These are phyloP conservation scores for Mortierella sp. DNA, from an alignment of 371 early-diverging fungal species.

Conservation along the genomic window DNA sequence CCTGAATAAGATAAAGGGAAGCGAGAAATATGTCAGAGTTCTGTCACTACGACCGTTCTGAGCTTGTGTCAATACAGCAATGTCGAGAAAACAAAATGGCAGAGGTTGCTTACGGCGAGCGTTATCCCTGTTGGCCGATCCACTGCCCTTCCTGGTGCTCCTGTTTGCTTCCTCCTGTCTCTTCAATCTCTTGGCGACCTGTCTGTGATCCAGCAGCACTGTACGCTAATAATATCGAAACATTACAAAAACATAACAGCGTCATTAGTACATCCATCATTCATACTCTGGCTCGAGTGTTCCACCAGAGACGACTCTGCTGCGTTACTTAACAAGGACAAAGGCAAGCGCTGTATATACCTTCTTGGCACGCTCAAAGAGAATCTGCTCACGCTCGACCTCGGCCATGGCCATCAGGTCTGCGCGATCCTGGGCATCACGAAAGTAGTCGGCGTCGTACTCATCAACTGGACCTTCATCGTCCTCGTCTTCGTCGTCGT, in stretches of 20 bases:
- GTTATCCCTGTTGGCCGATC: conserved; percentile 57
- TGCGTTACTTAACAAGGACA: no score
- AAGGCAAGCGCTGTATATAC: conserved; percentile 28
- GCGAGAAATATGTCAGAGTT: neutral
- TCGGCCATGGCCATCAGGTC: conserved; percentile 77
- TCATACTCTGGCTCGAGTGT: neutral
- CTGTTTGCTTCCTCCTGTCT: conserved; percentile 64
- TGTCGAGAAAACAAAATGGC: neutral
- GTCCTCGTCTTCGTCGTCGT: conserved; percentile 64
- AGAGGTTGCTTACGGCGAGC: conserved; percentile 62
- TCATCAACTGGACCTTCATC: conserved; percentile 76
- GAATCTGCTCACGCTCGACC: conserved; percentile 83
- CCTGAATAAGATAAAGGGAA: conserved; percentile 49
- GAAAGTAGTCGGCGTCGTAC: conserved; percentile 83
- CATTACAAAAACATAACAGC: neutral
- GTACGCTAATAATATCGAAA: conserved; percentile 27
- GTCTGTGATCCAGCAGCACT: conserved; percentile 64
- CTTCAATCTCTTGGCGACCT: conserved; percentile 70
- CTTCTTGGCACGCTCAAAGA: conserved; percentile 83
- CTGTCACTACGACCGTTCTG: neutral
- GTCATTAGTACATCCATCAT: neutral
- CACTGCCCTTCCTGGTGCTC: conserved; percentile 56
- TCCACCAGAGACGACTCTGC: neutral
- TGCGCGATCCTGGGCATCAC: conserved; percentile 81
- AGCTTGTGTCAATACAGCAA: neutral